Conservation (phyloP, 2,329 filamentous ascomycete genomes). For the Botrytis fragariae region DNA sequence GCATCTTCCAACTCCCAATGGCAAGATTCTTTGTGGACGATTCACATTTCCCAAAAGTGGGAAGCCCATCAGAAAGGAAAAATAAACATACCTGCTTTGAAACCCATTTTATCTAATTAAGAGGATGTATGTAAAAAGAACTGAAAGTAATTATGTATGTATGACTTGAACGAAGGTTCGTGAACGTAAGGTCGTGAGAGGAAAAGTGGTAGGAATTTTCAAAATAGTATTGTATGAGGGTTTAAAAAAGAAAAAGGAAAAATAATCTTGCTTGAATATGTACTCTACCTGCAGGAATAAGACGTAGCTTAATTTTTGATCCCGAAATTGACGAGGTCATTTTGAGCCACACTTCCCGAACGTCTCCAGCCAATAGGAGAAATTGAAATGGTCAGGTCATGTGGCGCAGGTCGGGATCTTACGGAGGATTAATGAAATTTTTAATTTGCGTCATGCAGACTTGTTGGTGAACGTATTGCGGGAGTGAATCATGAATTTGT, state of each 20-base stretch:
- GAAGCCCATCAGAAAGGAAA: constrained; percentile 6
- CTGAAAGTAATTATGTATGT: constrained; percentile 8
- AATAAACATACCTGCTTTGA: constrained; percentile 42
- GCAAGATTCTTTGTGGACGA: constrained; percentile 12
- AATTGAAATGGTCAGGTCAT: constrained; percentile 10
- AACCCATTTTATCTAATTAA: constrained; percentile 42
- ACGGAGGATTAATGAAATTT: constrained; percentile 14
- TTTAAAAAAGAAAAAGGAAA: neutral
- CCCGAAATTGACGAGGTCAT: constrained; percentile 14
- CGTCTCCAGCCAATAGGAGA: constrained; percentile 3
- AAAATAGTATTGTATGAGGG: neutral
- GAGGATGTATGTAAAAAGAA: constrained; percentile 11
- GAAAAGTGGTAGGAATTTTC: neutral
- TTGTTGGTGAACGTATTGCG: constrained; percentile 8
- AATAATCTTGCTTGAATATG: constrained; percentile 11
- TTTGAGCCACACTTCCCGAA: constrained; percentile 17
- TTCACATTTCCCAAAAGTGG: neutral
- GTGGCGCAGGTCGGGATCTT: constrained; percentile 15
- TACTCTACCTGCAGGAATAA: neutral
- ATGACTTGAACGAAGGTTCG: neutral
- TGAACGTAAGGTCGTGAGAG: constrained; percentile 11
- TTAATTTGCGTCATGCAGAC: neutral
- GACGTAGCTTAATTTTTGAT: neutral
- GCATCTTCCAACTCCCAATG: constrained; percentile 1
- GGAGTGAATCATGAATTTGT: neutral